These are phyloP conservation scores for Rosa rugosa DNA, from an alignment of 306 rosid species.

Conservation along the genomic window DNA sequence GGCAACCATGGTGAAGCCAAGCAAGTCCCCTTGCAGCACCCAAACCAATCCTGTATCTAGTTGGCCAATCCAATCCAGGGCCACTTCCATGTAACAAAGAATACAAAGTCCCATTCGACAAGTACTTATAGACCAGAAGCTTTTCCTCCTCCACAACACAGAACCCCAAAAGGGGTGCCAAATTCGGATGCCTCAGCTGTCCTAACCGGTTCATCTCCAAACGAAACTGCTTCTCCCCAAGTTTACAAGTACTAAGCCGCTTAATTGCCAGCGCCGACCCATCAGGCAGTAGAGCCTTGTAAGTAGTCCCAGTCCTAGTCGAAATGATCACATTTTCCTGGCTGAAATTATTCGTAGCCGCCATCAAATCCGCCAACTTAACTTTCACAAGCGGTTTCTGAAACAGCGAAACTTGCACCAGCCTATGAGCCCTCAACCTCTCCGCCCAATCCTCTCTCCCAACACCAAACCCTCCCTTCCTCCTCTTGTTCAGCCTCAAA, in stretches of 20 bases:
- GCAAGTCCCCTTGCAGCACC: slow-evolving; percentile 94
- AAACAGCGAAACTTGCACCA: slow-evolving; percentile 81
- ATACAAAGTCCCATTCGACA: slow-evolving; percentile 80
- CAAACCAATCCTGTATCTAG: slow-evolving; percentile 76
- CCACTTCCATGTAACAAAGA: slow-evolving; percentile 64
- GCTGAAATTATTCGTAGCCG: slow-evolving; percentile 73
- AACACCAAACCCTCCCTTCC: slow-evolving; percentile 44
- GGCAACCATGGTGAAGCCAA: slow-evolving; percentile 94
- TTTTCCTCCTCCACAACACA: slow-evolving; percentile 89
- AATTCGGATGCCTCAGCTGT: slow-evolving; percentile 80
- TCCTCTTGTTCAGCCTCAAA: slow-evolving; percentile 47
- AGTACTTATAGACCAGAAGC: slow-evolving; percentile 82
- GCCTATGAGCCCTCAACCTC: slow-evolving; percentile 70
- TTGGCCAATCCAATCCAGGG: slow-evolving; percentile 67
- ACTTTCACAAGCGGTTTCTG: slow-evolving; percentile 93
- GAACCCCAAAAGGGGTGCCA: slow-evolving; percentile 83
- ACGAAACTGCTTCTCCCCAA: slow-evolving; percentile 80
- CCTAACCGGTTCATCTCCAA: slow-evolving; percentile 82
- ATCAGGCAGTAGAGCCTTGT: slow-evolving; percentile 78
- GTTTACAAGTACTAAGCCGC: slow-evolving; percentile 72
- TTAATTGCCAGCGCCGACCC: slow-evolving; percentile 84
- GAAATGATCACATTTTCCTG: slow-evolving; percentile 54
- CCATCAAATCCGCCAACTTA: slow-evolving; percentile 85
- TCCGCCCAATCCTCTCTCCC: slow-evolving; percentile 65
- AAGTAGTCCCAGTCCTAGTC: slow-evolving; percentile 79